These are phyloP conservation scores for Alternaria consortialis DNA, from an alignment of 2,329 filamentous ascomycete species.

Conservation along the genomic window DNA sequence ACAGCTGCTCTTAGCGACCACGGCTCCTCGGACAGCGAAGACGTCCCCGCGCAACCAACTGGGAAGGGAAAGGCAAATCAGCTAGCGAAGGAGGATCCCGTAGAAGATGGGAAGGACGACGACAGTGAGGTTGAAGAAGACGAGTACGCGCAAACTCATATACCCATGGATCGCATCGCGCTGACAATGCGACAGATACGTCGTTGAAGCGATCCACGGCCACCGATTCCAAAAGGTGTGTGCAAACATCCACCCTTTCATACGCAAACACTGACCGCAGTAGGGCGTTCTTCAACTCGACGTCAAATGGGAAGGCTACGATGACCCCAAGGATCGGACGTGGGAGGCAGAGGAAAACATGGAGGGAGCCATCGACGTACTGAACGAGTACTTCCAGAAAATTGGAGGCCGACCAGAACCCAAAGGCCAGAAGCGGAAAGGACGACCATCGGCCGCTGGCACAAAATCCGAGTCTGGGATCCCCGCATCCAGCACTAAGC, in stretches of 20 bases:
- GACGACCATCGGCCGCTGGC: constrained; percentile 34
- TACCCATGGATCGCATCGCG: constrained; percentile 5
- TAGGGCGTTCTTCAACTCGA: constrained; percentile 62
- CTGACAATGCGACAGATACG: constrained; percentile 63
- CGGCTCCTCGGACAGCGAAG: constrained; percentile 47
- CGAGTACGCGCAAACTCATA: constrained; percentile 54
- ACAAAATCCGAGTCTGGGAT: constrained; percentile 34
- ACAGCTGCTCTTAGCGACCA: constrained; percentile 53
- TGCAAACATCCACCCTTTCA: constrained; percentile 36
- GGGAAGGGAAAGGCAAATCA: constrained; percentile 24
- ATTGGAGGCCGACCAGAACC: constrained; percentile 70
- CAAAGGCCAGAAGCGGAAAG: constrained; percentile 64
- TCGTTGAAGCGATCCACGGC: constrained; percentile 76
- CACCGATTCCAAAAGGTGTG: constrained; percentile 63
- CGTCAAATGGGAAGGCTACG: constrained; percentile 84
- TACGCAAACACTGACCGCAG: constrained; percentile 15
- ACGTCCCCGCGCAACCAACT: constrained; percentile 36
- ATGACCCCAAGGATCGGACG: constrained; percentile 73
- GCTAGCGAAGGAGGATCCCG: constrained; percentile 10
- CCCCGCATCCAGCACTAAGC: constrained; percentile 35
- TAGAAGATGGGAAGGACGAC: constrained; percentile 49
- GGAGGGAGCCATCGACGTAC: constrained; percentile 59
- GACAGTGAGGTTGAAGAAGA: constrained; percentile 45
- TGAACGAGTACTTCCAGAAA: constrained; percentile 69
- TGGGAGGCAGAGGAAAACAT: constrained; percentile 83